Percentiles rank a stretch among this genome's conserved stretches.
Evolutionary conservation across 805 yeast species (phyloP).

Genomic region (Yamadazyma ubonensis): DNA sequence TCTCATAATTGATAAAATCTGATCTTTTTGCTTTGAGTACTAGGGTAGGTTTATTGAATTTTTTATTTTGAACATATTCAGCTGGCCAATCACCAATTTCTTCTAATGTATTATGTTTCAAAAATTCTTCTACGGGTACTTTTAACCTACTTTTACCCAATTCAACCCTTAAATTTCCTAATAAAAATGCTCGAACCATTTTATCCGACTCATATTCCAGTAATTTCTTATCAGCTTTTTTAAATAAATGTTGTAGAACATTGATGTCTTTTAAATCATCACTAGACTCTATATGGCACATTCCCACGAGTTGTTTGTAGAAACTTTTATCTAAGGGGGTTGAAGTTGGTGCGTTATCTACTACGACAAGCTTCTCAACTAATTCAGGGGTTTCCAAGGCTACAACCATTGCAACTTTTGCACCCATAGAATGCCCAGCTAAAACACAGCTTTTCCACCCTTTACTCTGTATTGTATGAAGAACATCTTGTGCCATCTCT

Average conservation of each 20-base stretch:
- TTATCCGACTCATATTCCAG: slow-evolving; percentile 23
- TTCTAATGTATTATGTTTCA: slow-evolving; percentile 17
- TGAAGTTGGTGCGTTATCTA: slow-evolving; percentile 47
- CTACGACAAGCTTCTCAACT: slow-evolving; percentile 42
- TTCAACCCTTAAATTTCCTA: slow-evolving; percentile 30
- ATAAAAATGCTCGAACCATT: slow-evolving; percentile 35
- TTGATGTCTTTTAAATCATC: background rate
- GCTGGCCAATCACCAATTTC: slow-evolving; percentile 28
- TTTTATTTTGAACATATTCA: slow-evolving; percentile 10
- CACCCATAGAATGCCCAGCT: slow-evolving; percentile 63
- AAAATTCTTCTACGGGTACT: slow-evolving; percentile 25
- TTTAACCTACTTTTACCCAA: slow-evolving; percentile 10
- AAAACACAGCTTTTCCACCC: slow-evolving; percentile 21
- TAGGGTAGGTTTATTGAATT: slow-evolving; percentile 33
- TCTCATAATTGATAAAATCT: slow-evolving; percentile 36
- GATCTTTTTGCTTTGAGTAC: slow-evolving; percentile 47
- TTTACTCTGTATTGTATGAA: slow-evolving; percentile 28
- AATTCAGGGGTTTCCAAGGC: slow-evolving; percentile 40
- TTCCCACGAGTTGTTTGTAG: slow-evolving; percentile 35
- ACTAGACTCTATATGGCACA: slow-evolving; percentile 33
- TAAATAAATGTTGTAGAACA: background rate
- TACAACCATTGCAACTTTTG: slow-evolving; percentile 51
- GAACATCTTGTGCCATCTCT: slow-evolving; percentile 44
- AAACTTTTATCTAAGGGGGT: slow-evolving; percentile 33
- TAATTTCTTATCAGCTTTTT: slow-evolving; percentile 22